Base-by-base conservation (phyloP, 1,139 yeast genomes). In the Yamadazyma atlantica region DNA sequence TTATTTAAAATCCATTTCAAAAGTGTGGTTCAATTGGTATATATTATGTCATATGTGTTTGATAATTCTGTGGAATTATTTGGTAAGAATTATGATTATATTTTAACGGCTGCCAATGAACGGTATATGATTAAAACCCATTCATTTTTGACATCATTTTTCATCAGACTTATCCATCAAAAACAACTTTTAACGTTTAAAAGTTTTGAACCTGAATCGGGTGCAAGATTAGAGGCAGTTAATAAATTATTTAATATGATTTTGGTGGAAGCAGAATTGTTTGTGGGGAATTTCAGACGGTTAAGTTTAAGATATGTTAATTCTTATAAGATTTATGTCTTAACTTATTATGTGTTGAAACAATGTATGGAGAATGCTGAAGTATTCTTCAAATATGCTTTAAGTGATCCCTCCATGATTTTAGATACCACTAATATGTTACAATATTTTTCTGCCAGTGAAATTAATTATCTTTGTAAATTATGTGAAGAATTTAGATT, bases 341-440 rank as follows among this genome's bases (percentile, higher is more conserved):
- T 71, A 62, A 60, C 73, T 4, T 67, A 61, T 43, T 65, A 68
- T 43, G 69, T 69, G 5, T 53, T 71, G 38, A 58, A 63, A 40
- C 76, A 70, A 44, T 68, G 75, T 49, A 62, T 65, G 65, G 70
- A 66, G 13, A 64, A 69, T 42, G 68, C 75, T 0, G 66, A 62
- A 34, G 60, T 58, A 4, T 60, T 70, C 43, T 69, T 71, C 42
- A 64, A 63, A 32, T 55, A 60, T 13, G 53, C 63, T 4, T 40
- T 60, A 28, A 55, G 53, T 34, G 63, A 62, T 24, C 53, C 57
- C 9, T 53, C 54, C 36, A 60, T 61, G 36, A 57, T 57, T 42
- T 69, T 67, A 35, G 60, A 62, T 28, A 73, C 73, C 1, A 61
- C 73, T 13, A 70, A 69, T 45, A 58, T 69, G 62, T 49, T 71